phyloP scores from a whole-genome alignment of 306 rosid genomes.

The Gillenia trifoliata region DNA sequence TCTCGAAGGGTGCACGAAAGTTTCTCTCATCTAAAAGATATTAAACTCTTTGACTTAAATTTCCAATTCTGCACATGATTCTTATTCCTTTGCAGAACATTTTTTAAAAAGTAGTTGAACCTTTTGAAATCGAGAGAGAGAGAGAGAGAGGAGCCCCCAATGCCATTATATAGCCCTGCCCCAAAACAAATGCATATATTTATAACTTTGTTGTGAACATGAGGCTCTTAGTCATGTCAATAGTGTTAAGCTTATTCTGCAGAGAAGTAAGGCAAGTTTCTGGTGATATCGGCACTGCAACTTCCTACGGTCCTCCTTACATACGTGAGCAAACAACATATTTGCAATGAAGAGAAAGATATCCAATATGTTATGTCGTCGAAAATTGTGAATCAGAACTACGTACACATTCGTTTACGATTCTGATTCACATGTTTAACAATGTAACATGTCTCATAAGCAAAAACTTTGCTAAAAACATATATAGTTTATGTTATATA shows the following conservation, averaged over 20 bases:
- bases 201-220: background rate
- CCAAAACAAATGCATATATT: background rate
- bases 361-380: background rate
- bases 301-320: slow-evolving; percentile 50
- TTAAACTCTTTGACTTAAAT: background rate
- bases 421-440: too few species aligned
- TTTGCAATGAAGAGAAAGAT: too few species aligned
- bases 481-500: too few species aligned
- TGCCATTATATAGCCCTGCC: background rate
- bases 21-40: background rate
- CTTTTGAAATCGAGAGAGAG: background rate
- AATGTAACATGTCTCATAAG: too few species aligned
- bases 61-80: background rate
- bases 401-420: background rate
- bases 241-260: background rate
- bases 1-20: too few species aligned
- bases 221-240: background rate
- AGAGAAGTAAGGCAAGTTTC: background rate
- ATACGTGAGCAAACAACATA: slow-evolving; percentile 34
- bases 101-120: background rate
- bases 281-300: slow-evolving; percentile 50
- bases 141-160: background rate
- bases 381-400: background rate
- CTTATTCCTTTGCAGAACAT: background rate
- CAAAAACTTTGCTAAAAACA: too few species aligned